Conservation (phyloP, 192 early-diverging fungal species). For the Entomortierella lignicola region DNA sequence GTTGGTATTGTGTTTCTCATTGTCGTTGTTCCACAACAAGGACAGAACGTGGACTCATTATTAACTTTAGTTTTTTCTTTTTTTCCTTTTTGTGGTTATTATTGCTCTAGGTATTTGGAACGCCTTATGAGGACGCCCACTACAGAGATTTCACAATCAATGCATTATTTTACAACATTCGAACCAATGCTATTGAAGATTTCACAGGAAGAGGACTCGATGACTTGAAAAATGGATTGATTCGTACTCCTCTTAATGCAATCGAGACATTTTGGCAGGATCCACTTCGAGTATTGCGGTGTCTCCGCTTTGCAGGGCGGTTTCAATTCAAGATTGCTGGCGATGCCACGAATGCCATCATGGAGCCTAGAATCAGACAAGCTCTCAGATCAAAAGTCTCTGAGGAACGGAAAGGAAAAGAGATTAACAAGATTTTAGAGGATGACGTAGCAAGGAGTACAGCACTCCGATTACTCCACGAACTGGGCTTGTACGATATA, state of each 20-base stretch:
- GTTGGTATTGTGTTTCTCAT: neutral
- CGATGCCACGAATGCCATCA: constrained; percentile 72
- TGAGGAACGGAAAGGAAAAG: constrained; percentile 88
- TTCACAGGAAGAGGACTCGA: constrained; percentile 80
- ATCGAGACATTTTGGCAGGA: constrained; percentile 94
- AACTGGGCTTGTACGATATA: constrained; percentile 55
- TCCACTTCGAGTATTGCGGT: constrained; percentile 92
- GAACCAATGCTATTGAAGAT: constrained; percentile 85
- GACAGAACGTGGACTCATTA: no score
- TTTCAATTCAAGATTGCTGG: constrained; percentile 82
- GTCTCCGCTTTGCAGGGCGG: constrained; percentile 92
- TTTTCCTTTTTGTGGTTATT: constrained; percentile 15
- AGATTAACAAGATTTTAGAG: constrained; percentile 90
- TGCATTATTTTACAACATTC: constrained; percentile 98
- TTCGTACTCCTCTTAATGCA: constrained; percentile 90
- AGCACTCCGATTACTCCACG: constrained; percentile 49
- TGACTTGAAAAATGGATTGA: constrained; percentile 76
- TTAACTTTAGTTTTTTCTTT: neutral
- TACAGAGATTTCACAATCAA: constrained; percentile 98
- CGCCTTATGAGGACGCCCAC: constrained; percentile 89
- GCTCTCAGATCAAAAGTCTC: constrained; percentile 87
- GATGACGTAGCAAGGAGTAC: constrained; percentile 32
- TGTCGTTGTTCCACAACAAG: neutral
- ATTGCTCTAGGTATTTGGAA: constrained; percentile 75
- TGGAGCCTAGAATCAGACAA: constrained; percentile 64